phyloP scores from a whole-genome alignment of 768 basidiomycete species.

The Rhodosporidiobolus sp. region DNA sequence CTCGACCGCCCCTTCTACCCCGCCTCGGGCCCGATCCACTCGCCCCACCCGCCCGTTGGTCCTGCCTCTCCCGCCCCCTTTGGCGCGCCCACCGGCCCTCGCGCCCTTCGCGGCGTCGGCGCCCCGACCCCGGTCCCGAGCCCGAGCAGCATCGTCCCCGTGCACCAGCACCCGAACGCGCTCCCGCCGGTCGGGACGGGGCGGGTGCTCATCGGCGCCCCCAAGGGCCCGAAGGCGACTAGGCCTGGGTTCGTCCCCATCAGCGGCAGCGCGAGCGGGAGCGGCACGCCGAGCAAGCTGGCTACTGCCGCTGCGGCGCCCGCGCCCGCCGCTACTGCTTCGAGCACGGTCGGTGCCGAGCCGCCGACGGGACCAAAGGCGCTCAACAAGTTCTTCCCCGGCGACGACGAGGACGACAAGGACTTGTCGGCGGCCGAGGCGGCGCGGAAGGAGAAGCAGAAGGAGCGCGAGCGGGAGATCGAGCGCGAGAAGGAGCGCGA shows the following conservation, averaged over 20 bases:
- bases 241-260: slow-evolving; percentile 29
- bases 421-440: background rate
- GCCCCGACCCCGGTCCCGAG: background rate
- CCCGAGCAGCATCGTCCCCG: background rate
- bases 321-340: background rate
- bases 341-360: background rate
- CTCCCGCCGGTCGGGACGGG: background rate
- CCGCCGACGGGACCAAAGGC: background rate
- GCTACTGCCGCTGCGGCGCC: background rate
- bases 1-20: slow-evolving; percentile 6
- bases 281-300: background rate
- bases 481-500: slow-evolving; percentile 43
- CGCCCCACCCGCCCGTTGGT: background rate
- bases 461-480: slow-evolving; percentile 43
- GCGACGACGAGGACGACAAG: slow-evolving; percentile 57
- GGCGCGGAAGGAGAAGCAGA: background rate
- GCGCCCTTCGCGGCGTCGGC: slow-evolving; percentile 12
- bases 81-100: slow-evolving; percentile 25
- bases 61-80: background rate
- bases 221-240: slow-evolving; percentile 11
- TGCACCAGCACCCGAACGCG: slow-evolving; percentile 8
- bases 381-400: slow-evolving; percentile 71
- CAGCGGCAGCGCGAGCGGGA: background rate
- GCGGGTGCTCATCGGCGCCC: slow-evolving; percentile 4
- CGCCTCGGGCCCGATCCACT: background rate